Base-by-base conservation (phyloP, 352 stramenopile genomes). In the Globisporangium rhizosaccharum region DNA sequence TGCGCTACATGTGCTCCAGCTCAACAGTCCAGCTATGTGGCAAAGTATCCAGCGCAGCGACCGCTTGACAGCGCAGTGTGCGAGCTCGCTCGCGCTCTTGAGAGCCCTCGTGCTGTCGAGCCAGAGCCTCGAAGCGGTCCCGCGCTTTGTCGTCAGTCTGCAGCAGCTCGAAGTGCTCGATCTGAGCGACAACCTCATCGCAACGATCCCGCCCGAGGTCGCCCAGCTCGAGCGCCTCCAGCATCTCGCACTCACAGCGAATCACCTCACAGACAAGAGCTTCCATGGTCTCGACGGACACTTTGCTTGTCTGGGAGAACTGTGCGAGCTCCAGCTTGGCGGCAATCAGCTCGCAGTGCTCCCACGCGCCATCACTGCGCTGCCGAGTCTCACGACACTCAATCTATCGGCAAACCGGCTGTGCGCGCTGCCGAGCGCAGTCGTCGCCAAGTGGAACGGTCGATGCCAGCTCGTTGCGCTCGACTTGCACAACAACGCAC, bases 351-450 rank as follows among this genome's bases (percentile, higher is more conserved):
- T 82, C 30, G 28, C 30, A 3, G 60, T 42, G 10, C 51, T 79
- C 0, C 57, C 71, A 0, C 39, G 49, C 9, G 56, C 41, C 6
- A 26, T 82, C 33, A 50, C 50, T 11, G 36, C 36, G 6, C 15
- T 82, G n/a, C 53, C 52, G 3, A 18, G 25, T 0, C 53, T 81
- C 25, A 63, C 63, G 36, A 56, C 18, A 0, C 48, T 88, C 11
- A 36, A 77, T 59, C 51, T 88, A 28, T 70, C 72, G 0, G 56
- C 69, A 15, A 87, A 87, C 59, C 51, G 62, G 23, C 54, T 84
- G 23, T 57, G 67, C 62, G 47, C 48, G 7, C 12, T 64, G n/a
- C 17, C 62, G 54, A 53, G 18, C 20, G 7, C 53, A 1, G 26
- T 66, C 5, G 9, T 57, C 30, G 57, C 67, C 6, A 25, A n/a